Evolutionary conservation across 805 yeast genomes (phyloP).

Genomic region (Candida koratica): DNA sequence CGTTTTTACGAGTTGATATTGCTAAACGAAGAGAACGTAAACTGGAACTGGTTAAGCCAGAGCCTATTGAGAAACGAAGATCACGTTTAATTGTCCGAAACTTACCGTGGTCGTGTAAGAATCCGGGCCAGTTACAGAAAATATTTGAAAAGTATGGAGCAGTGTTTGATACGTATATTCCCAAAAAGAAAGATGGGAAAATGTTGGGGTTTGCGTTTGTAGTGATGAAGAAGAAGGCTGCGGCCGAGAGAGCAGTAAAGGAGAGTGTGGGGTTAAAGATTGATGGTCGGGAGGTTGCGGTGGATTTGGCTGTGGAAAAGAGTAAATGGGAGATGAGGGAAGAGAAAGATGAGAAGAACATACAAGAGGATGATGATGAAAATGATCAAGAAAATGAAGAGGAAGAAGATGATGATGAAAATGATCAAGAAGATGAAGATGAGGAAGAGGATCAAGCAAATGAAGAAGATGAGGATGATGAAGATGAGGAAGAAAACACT

Average conservation of each 20-base stretch:
- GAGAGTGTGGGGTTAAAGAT: slow-evolving; percentile 71
- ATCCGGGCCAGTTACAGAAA: slow-evolving; percentile 65
- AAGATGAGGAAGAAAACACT: slow-evolving; percentile 23
- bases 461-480: slow-evolving; percentile 30
- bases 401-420: slow-evolving; percentile 36
- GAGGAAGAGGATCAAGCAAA: slow-evolving; percentile 33
- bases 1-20: slow-evolving; percentile 70
- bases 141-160: slow-evolving; percentile 76
- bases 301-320: slow-evolving; percentile 89
- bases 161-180: slow-evolving; percentile 84
- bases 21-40: slow-evolving; percentile 91
- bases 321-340: slow-evolving; percentile 68
- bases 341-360: slow-evolving; percentile 29
- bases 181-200: slow-evolving; percentile 80
- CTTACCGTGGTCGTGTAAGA: slow-evolving; percentile 92
- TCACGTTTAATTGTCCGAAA: slow-evolving; percentile 87
- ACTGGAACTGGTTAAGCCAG: slow-evolving; percentile 12
- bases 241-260: slow-evolving; percentile 80
- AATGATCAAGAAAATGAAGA: slow-evolving; percentile 37
- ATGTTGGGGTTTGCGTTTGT: slow-evolving; percentile 96
- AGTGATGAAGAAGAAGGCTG: slow-evolving; percentile 72
- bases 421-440: slow-evolving; percentile 34
- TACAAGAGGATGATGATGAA: slow-evolving; percentile 40
- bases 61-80: slow-evolving; percentile 64
- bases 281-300: slow-evolving; percentile 88